Evolutionary conservation across 1,284 basidiomycete species (phyloP).

Genomic region (Pseudozyma pruni): DNA sequence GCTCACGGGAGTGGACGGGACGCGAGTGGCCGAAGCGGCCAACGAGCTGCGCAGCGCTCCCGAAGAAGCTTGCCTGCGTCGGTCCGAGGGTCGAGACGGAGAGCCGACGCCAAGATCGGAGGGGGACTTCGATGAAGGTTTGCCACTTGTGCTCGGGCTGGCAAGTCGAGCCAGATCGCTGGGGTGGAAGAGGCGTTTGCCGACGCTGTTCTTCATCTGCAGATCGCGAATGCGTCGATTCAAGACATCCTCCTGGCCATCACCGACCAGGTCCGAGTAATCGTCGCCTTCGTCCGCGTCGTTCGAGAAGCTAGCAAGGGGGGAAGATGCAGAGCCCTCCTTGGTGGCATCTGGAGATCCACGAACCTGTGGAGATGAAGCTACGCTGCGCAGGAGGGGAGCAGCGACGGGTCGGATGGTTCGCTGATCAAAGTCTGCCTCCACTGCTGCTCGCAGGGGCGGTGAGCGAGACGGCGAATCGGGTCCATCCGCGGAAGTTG

Average conservation of each 20-base stretch:
- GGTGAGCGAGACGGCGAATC: conserved; percentile 10
- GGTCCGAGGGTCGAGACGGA: conserved; percentile 14
- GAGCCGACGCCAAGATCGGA: conserved; percentile 4
- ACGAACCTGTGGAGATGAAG: conserved; percentile 35
- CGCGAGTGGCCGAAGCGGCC: conserved; percentile 17
- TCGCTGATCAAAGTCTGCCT: conserved; percentile 69
- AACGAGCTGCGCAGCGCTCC: conserved; percentile 35
- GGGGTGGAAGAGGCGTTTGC: conserved; percentile 56
- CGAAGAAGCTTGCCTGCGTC: conserved; percentile 33
- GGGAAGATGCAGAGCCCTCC: background rate
- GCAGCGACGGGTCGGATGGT: conserved; percentile 44
- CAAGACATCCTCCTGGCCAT: conserved; percentile 50
- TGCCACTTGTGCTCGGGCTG: background rate
- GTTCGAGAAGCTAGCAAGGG: conserved; percentile 20
- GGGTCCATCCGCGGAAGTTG: background rate
- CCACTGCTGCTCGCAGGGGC: conserved; percentile 11
- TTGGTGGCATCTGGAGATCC: conserved; percentile 3
- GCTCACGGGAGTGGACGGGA: conserved; percentile 32
- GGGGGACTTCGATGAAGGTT: background rate
- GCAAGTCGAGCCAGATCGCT: conserved; percentile 49
- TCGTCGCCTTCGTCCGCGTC: conserved; percentile 71
- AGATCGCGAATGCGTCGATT: conserved; percentile 50
- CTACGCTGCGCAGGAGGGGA: conserved; percentile 28
- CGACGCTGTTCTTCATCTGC: conserved; percentile 50
- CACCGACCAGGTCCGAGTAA: conserved; percentile 61